Evolutionary conservation across 225 moss, liverwort and hornwort genomes (phyloP).

Genomic region (Neckera pumila): DNA sequence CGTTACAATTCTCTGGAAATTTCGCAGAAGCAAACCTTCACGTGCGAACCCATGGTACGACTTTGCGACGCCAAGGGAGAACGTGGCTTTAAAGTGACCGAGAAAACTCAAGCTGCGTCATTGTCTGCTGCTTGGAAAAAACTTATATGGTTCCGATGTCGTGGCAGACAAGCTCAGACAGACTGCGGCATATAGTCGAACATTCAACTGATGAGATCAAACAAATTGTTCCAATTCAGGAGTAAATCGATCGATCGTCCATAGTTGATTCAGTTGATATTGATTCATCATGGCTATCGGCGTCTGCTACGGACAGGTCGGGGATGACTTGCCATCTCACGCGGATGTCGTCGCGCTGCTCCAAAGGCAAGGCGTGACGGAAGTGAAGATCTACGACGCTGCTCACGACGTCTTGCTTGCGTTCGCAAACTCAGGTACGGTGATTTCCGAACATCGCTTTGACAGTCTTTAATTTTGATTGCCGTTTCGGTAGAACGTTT

Average conservation of each 20-base stretch:
- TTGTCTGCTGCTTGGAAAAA: not conserved
- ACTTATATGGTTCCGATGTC: too few species aligned
- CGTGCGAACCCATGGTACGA: not conserved
- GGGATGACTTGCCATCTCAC: not conserved
- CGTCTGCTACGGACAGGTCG: not conserved
- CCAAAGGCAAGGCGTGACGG: not conserved
- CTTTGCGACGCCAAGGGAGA: not conserved
- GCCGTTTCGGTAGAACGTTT: too few species aligned
- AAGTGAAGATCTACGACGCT: conserved; percentile 18
- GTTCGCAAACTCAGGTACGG: too few species aligned
- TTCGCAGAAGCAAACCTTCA: not conserved
- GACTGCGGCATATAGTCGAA: not conserved
- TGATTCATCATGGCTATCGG: conserved; percentile 1
- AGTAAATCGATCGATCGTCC: not conserved
- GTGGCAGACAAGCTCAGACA: not conserved
- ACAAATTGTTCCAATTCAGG: not conserved
- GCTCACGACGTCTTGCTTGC: too few species aligned
- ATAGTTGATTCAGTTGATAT: not conserved
- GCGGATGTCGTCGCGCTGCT: conserved; percentile 7
- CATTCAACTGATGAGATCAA: too few species aligned
- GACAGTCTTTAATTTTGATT: too few species aligned
- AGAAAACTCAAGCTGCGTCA: not conserved
- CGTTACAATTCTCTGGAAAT: not conserved
- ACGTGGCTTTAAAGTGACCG: not conserved
- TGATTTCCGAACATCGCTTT: too few species aligned